Percentiles rank a stretch among this genome's conserved stretches.
These are phyloP conservation scores for Schizonepeta tenuifolia DNA, from an alignment of 257 asterid species.

Conservation along the genomic window DNA sequence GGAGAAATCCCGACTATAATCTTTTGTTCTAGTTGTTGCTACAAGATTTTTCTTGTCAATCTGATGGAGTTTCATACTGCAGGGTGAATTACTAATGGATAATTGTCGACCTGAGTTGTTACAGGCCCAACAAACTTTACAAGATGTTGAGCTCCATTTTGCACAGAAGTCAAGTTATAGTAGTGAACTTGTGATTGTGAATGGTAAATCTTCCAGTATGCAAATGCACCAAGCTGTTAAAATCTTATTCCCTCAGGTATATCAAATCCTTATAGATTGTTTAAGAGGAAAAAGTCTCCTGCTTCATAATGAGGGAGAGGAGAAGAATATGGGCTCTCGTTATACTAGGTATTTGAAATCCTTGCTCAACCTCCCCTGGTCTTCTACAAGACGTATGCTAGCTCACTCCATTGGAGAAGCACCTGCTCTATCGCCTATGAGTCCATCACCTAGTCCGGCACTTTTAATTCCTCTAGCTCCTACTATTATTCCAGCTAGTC, in stretches of 20 bases:
- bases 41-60: constrained; percentile 9
- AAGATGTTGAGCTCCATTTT: constrained; percentile 43
- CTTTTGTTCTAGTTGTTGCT: constrained; percentile 16
- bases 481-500: constrained; percentile 39
- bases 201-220: constrained; percentile 38
- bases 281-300: constrained; percentile 43
- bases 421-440: constrained; percentile 59
- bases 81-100: constrained; percentile 65
- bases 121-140: constrained; percentile 47
- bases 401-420: constrained; percentile 53
- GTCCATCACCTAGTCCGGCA: constrained; percentile 50
- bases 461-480: constrained; percentile 47
- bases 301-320: constrained; percentile 49
- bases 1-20: constrained; percentile 17
- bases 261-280: constrained; percentile 63
- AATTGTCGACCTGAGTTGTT: constrained; percentile 63
- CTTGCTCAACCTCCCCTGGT: constrained; percentile 41
- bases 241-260: constrained; percentile 50
- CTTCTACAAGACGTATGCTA: constrained; percentile 55
- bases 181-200: constrained; percentile 30
- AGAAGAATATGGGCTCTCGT: constrained; percentile 45
- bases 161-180: constrained; percentile 30
- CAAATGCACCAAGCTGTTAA: constrained; percentile 32
- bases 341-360: constrained; percentile 47
- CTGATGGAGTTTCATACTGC: constrained; percentile 45